phyloP scores from a whole-genome alignment of 2,329 filamentous ascomycete species.

The Cercospora sp. region DNA sequence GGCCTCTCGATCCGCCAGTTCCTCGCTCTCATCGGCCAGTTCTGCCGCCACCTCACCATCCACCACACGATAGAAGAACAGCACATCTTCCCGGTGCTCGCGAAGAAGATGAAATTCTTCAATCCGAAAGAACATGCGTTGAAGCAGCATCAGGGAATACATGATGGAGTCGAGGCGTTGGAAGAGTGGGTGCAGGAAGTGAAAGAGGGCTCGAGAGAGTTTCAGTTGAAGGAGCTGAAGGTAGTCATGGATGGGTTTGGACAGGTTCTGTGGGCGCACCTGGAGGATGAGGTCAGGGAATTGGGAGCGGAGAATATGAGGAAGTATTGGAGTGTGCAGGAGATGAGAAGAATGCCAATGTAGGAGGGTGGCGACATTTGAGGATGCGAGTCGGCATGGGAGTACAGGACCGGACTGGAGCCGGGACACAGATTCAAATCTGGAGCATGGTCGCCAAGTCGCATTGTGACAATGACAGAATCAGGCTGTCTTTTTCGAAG shows the following conservation, averaged over 20 bases:
- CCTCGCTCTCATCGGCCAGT: slow-evolving; percentile 65
- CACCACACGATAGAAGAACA: slow-evolving; percentile 76
- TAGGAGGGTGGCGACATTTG: slow-evolving; percentile 38
- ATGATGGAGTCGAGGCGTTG: slow-evolving; percentile 54
- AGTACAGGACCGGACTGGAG: background rate
- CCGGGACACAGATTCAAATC: background rate
- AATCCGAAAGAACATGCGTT: slow-evolving; percentile 64
- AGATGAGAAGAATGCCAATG: slow-evolving; percentile 71
- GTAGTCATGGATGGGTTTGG: slow-evolving; percentile 76
- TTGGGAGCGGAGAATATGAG: slow-evolving; percentile 86
- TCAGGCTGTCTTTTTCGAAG: slow-evolving; percentile 33
- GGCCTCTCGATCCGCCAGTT: slow-evolving; percentile 69
- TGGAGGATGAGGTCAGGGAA: slow-evolving; percentile 79
- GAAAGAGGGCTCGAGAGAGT: slow-evolving; percentile 60
- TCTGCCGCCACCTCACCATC: slow-evolving; percentile 67
- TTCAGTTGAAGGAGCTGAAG: slow-evolving; percentile 61
- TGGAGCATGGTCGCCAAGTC: background rate
- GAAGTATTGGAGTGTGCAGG: slow-evolving; percentile 73
- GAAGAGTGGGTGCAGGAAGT: slow-evolving; percentile 37
- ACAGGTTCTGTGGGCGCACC: slow-evolving; percentile 74
- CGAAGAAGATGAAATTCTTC: slow-evolving; percentile 77
- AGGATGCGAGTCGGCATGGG: background rate
- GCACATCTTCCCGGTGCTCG: slow-evolving; percentile 77
- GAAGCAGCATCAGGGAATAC: slow-evolving; percentile 75
- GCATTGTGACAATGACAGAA: background rate